phyloP scores from a whole-genome alignment of 2,329 filamentous ascomycete species.

The Aciculosporium take region DNA sequence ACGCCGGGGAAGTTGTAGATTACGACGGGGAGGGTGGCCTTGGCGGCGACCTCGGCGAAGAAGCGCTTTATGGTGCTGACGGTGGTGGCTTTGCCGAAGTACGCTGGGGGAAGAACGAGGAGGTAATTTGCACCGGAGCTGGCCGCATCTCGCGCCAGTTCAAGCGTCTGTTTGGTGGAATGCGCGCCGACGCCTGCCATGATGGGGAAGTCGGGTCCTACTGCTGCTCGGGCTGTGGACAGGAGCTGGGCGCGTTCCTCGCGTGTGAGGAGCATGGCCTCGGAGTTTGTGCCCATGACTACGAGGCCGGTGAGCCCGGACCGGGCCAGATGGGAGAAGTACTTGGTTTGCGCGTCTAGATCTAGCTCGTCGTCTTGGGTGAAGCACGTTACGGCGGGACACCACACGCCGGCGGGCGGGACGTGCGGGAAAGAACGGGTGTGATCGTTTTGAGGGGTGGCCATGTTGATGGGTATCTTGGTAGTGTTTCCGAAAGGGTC shows the following conservation, averaged over 20 bases:
- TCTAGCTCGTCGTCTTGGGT: conserved; percentile 33
- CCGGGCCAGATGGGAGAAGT: conserved; percentile 35
- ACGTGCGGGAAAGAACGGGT: conserved; percentile 9
- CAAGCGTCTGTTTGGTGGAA: conserved; percentile 48
- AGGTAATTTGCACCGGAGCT: conserved; percentile 13
- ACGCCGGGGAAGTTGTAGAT: conserved; percentile 64
- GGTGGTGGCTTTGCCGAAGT: conserved; percentile 27
- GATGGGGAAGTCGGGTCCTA: conserved; percentile 76
- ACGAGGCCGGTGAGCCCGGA: conserved; percentile 37
- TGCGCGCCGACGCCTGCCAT: conserved; percentile 57
- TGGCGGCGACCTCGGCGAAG: conserved; percentile 33
- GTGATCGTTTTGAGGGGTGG: neutral
- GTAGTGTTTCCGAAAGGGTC: too few species aligned
- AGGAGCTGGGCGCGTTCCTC: conserved; percentile 45
- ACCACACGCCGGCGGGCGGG: conserved; percentile 30
- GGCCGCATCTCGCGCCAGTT: conserved; percentile 43
- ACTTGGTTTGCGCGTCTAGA: conserved; percentile 31
- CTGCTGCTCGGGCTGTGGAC: conserved; percentile 50
- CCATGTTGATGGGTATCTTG: neutral
- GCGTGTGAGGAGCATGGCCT: conserved; percentile 43
- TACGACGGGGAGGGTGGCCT: conserved; percentile 46
- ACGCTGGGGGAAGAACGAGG: conserved; percentile 7
- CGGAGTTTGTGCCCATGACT: conserved; percentile 40
- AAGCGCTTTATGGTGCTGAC: conserved; percentile 21
- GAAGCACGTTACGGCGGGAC: conserved; percentile 40